A percentile compares a stretch with the other conserved stretches of the same genome.
Conservation (phyloP, 2,329 filamentous ascomycete genomes). For the Xylariales sp. region DNA sequence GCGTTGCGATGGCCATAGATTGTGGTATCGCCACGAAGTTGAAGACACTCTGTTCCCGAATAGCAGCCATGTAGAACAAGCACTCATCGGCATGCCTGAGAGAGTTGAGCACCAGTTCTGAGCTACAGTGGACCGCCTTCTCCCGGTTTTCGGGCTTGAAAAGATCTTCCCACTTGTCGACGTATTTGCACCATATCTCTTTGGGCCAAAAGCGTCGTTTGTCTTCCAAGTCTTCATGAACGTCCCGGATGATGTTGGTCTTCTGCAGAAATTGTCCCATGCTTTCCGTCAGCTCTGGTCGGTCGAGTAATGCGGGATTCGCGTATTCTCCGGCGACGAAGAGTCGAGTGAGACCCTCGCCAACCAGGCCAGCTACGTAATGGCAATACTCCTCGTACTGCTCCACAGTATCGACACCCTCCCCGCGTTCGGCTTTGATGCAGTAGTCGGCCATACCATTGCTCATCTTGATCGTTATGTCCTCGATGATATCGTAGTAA, state of each 20-base stretch:
- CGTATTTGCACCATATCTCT: conserved; percentile 96
- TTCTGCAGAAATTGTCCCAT: conserved; percentile 99
- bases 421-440: conserved; percentile 71
- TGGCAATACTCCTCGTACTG: conserved; percentile 98
- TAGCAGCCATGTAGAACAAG: conserved; percentile 93
- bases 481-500: conserved; percentile 83
- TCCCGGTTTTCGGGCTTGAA: conserved; percentile 77
- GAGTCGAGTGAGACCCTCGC: conserved; percentile 83
- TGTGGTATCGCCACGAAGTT: conserved; percentile 98
- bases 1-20: conserved; percentile 92
- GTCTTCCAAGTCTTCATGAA: conserved; percentile 85
- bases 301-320: conserved; percentile 75
- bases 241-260: conserved; percentile 96
- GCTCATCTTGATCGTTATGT: conserved; percentile 92
- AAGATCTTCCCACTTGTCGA: conserved; percentile 82
- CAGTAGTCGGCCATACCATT: conserved; percentile 98
- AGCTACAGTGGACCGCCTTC: conserved; percentile 77
- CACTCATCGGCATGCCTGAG: conserved; percentile 86
- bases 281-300: conserved; percentile 78
- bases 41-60: conserved; percentile 95
- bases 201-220: conserved; percentile 89
- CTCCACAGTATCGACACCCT: conserved; percentile 75
- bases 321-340: conserved; percentile 85
- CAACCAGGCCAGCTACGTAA: conserved; percentile 97
- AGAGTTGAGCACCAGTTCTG: conserved; percentile 91